Evolutionary conservation across 441 rosid genomes (phyloP), one percentile per base, ranked within the genome.

Genomic region (Eruca vesicaria): DNA sequence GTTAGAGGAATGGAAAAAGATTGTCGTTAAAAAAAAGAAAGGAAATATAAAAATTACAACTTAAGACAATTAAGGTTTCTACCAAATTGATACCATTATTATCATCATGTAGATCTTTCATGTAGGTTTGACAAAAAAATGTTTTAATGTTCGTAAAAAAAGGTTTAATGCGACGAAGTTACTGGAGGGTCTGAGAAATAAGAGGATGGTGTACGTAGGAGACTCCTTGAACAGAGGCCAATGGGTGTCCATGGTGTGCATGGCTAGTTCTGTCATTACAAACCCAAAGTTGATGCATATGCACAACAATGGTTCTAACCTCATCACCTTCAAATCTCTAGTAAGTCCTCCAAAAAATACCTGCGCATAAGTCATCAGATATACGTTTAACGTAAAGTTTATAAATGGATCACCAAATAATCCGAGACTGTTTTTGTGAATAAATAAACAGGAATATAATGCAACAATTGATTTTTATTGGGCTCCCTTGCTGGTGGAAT

Each of bases 131-230:
- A 58, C 23, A 50, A 50, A 50, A 82, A 86, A 4, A 12, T 56
- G 7, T 56, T 9, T 12, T 31, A 32, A 66, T 50, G 16, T 29
- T 35, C 66, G 15, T 61, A 33, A 7, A 66, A 7, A 66, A 84
- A 86, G 93, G 88, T 88, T 94, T 86, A 89, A 89, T 71, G 96
- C 88, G 69, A 90, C 89, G 33, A 82, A 77, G 65, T 53, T 91
- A 85, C 78, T 86, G 82, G 89, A 82, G 84, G 80, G 63, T 76
- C 81, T 88, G 72, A 86, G 88, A 78, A 85, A 78, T 65, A 88
- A 84, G 85, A 84, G 93, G 77, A 82, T 89, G 77, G 85, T 87
- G 33, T 85, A 76, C 57, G 93, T 89, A 18, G 88, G 88, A 21
- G 90, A 88, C 69, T 88, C 93, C 12, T 69, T 88, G 73, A 86